These are phyloP conservation scores for Neofusicoccum ribis DNA, from an alignment of 2,329 filamentous ascomycete genomes.

Conservation along the genomic window DNA sequence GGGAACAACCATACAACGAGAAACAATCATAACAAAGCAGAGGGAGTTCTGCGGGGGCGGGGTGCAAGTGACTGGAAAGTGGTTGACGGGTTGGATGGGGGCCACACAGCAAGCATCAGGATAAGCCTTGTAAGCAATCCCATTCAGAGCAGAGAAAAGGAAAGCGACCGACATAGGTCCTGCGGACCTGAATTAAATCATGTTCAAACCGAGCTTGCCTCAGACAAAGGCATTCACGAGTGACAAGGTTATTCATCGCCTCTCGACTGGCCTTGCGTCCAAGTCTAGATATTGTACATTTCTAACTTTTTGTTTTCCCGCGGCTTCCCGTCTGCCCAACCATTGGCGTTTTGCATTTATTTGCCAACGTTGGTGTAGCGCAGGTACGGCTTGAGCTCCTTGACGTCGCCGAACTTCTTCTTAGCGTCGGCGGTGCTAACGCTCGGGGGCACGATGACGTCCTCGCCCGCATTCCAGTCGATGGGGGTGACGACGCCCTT, in stretches of 20 bases:
- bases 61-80: neutral
- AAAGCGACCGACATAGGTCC: neutral
- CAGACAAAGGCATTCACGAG: neutral
- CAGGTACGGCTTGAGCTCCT: conserved; percentile 64
- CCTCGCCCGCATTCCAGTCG: conserved; percentile 60
- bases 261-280: neutral
- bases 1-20: neutral
- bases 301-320: neutral
- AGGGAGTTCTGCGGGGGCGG: neutral
- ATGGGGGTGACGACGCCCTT: conserved; percentile 62
- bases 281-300: neutral
- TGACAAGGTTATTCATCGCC: neutral
- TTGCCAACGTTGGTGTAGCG: conserved; percentile 48
- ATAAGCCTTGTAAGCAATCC: conserved; percentile 2
- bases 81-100: conserved; percentile 1
- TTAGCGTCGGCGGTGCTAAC: conserved; percentile 61
- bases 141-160: conserved; percentile 1
- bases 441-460: conserved; percentile 62
- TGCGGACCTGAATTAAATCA: conserved; percentile 6
- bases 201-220: neutral
- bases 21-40: neutral
- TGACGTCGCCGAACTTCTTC: conserved; percentile 60
- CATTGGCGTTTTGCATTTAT: neutral
- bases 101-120: neutral
- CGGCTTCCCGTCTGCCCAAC: neutral